Base-by-base conservation (phyloP, 75 land plant species). In the Picea sitchensis region DNA sequence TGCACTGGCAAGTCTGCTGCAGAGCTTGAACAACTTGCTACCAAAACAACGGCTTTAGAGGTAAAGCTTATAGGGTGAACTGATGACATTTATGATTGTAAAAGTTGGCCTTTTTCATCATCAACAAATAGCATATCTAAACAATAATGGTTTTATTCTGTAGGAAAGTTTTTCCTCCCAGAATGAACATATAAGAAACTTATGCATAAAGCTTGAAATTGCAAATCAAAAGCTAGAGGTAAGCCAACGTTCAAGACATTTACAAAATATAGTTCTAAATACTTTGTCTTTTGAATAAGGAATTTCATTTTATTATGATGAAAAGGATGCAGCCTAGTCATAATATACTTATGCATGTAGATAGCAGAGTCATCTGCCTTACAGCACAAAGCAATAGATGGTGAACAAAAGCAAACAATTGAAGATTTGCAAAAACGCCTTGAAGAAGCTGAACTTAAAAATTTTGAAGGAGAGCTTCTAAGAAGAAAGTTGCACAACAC, bases 401-500 rank as follows among this genome's bases (percentile, higher is more conserved):
- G 21, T 12, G 87, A 81, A 9, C 59, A 79, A 57, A 78, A 41
- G 57, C 56, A 38, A 51, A 78, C 75, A 61, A 65, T 81, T 23
- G 89, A 82, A 61, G 87, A 81, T 17, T 30, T 87, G 38, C 75
- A 74, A 26, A 54, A 32, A 51, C 67, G 77, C n/a, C 84, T 87
- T 79, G 77, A 76, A 23, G 84, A 85, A 59, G 78, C 89, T 57
- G 89, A 85, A 73, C 83, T 82, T 59, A 61, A 79, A 41, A 68
- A 82, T 23, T 76, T 64, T 82, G 89, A 87, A 65, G 89, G 89
- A 57, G 89, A 87, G 76, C 83, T 81, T 12, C 76, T 87, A n/a
- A 68, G 89, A 54, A 68, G 87, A 59, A 87, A 85, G 72, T 84
- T 87, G 60, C 89, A 87, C 63, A 87, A 87, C 67, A 87, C 89